Percentiles rank a stretch among this genome's conserved stretches.
Evolutionary conservation across 2,329 filamentous ascomycete species (phyloP).

Genomic region (Beauveria medogensis): DNA sequence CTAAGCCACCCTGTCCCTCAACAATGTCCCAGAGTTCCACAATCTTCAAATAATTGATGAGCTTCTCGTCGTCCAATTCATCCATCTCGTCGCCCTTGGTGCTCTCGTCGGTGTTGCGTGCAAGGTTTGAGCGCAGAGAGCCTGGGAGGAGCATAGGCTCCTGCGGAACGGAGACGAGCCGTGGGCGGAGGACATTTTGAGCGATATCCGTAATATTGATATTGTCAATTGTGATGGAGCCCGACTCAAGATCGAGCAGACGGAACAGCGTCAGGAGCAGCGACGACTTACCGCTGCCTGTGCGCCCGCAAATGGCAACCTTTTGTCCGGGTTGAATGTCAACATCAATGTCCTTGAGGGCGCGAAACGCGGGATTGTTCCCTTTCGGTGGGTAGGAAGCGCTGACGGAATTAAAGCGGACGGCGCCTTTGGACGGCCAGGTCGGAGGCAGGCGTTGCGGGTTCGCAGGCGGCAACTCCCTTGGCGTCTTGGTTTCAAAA

Average conservation of each 20-base stretch:
- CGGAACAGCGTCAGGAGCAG: constrained; percentile 37
- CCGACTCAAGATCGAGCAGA: constrained; percentile 34
- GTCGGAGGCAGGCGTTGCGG: constrained; percentile 10
- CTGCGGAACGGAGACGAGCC: constrained; percentile 40
- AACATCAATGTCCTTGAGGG: constrained; percentile 19
- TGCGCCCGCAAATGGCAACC: constrained; percentile 36
- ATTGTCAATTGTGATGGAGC: constrained; percentile 37
- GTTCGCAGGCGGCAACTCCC: constrained; percentile 18
- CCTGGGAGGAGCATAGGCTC: constrained; percentile 44
- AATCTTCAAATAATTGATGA: constrained; percentile 34
- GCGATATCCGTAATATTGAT: constrained; percentile 25
- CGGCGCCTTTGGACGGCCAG: constrained; percentile 21
- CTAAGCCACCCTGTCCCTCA: constrained; percentile 30
- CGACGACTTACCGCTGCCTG: constrained; percentile 27
- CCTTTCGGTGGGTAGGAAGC: constrained; percentile 21
- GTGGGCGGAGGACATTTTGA: constrained; percentile 17
- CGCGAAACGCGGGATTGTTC: constrained; percentile 18
- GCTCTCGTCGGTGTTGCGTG: background rate
- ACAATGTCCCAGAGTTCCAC: constrained; percentile 36
- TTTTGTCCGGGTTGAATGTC: constrained; percentile 26
- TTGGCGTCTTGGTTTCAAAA: constrained; percentile 17
- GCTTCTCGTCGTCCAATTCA: constrained; percentile 28
- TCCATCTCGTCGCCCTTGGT: constrained; percentile 20
- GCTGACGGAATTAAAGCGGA: constrained; percentile 21
- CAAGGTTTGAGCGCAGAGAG: constrained; percentile 38